Percentiles rank a stretch among this genome's conserved stretches.
Evolutionary conservation across 2,329 filamentous ascomycete genomes (phyloP).

Genomic region (Ophiosphaerella narmari): DNA sequence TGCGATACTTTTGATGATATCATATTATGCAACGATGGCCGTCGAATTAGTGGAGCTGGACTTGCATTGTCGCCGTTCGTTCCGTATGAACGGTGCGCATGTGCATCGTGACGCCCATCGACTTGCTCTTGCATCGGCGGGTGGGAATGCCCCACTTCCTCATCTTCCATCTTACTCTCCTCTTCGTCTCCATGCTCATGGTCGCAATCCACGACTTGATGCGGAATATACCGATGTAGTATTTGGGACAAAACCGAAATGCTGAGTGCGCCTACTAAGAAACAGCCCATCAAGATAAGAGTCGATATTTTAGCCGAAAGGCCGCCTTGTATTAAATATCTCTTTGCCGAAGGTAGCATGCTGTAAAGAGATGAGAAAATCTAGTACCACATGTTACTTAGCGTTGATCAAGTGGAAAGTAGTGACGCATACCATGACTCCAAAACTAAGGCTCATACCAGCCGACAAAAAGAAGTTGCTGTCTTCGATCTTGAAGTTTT

Average conservation of each 20-base stretch:
- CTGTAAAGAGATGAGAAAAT: conserved; percentile 90
- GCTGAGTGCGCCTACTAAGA: conserved; percentile 72
- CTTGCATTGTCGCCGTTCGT: conserved; percentile 17
- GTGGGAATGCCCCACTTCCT: conserved; percentile 20
- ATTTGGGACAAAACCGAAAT: conserved; percentile 75
- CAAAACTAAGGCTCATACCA: conserved; percentile 90
- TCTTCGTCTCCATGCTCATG: conserved; percentile 68
- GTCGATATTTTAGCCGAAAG: conserved; percentile 70
- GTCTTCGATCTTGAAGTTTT: conserved; percentile 83
- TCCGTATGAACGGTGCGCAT: conserved; percentile 21
- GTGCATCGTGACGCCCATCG: conserved; percentile 17
- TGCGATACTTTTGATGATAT: conserved; percentile 53
- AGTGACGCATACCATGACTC: conserved; percentile 77
- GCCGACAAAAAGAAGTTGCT: conserved; percentile 86
- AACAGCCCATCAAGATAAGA: conserved; percentile 70
- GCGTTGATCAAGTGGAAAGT: not conserved
- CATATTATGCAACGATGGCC: conserved; percentile 49
- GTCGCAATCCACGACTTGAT: conserved; percentile 80
- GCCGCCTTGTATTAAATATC: conserved; percentile 72
- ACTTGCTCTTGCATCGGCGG: conserved; percentile 28
- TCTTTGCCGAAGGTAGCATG: conserved; percentile 86
- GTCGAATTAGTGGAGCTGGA: conserved; percentile 12
- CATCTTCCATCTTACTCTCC: conserved; percentile 37
- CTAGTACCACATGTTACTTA: conserved; percentile 54
- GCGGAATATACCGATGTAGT: conserved; percentile 74